phyloP scores from a whole-genome alignment of 345 rosid genomes.

The Hypericum androsaemum region DNA sequence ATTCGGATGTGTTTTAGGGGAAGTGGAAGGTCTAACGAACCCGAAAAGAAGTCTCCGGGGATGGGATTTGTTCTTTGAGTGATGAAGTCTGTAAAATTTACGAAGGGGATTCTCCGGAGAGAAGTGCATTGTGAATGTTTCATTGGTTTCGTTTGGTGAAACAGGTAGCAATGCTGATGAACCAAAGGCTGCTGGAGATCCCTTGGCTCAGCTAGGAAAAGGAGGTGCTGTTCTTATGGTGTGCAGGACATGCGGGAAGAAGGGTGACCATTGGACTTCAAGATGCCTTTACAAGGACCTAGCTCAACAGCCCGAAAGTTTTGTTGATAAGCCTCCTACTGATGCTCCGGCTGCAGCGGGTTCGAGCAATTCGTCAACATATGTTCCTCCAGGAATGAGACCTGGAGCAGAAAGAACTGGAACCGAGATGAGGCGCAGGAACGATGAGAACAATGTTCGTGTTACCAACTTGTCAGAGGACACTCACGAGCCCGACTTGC shows the following conservation, averaged over 20 bases:
- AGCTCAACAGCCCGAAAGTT: slow-evolving; percentile 40
- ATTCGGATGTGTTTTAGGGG: too few relatives aligned
- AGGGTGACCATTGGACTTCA: slow-evolving; percentile 92
- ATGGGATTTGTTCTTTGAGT: too few relatives aligned
- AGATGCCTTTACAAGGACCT: slow-evolving; percentile 88
- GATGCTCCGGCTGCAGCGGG: slow-evolving; percentile 30
- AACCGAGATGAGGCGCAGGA: slow-evolving; percentile 82
- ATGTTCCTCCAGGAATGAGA: slow-evolving; percentile 77
- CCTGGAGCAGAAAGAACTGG: slow-evolving; percentile 52
- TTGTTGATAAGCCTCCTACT: slow-evolving; percentile 47
- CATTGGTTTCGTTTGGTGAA: not conserved
- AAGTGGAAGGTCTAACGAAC: too few relatives aligned
- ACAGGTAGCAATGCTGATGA: slow-evolving; percentile 71
- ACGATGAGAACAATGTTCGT: slow-evolving; percentile 82
- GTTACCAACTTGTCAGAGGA: slow-evolving; percentile 84
- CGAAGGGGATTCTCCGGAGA: too few relatives aligned
- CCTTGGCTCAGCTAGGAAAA: slow-evolving; percentile 55
- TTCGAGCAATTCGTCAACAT: slow-evolving; percentile 41
- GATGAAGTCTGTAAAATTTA: too few relatives aligned
- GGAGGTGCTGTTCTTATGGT: slow-evolving; percentile 81
- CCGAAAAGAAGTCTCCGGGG: too few relatives aligned
- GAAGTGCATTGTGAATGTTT: not conserved
- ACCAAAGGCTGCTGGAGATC: slow-evolving; percentile 42
- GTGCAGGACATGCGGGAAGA: slow-evolving; percentile 80
- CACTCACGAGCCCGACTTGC: slow-evolving; percentile 74